These are phyloP conservation scores for Telfairia occidentalis DNA, from an alignment of 331 rosid species.

Conservation along the genomic window DNA sequence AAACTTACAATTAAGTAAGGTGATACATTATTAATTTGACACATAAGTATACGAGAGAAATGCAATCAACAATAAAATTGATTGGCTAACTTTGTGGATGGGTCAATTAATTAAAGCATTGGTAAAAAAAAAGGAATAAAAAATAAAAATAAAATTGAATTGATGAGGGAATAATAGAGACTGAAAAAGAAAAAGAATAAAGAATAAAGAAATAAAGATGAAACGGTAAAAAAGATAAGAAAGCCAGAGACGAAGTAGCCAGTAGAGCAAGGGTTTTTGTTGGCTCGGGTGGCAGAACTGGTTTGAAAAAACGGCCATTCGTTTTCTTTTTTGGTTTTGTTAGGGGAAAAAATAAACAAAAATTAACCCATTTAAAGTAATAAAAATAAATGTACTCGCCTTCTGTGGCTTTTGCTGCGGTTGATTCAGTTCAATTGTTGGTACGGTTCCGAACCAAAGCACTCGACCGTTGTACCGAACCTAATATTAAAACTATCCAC, in stretches of 20 bases:
- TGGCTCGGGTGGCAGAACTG: background rate
- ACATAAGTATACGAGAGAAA: too few species aligned
- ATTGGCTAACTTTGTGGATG: too few species aligned
- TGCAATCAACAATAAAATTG: too few species aligned
- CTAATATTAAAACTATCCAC: constrained; percentile 33
- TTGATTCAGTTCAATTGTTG: background rate
- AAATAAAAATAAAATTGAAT: background rate
- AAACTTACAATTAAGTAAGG: too few species aligned
- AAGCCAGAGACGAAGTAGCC: background rate
- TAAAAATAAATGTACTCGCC: background rate
- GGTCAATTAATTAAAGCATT: too few species aligned
- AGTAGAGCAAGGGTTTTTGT: background rate
- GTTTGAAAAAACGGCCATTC: background rate
- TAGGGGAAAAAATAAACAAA: background rate
- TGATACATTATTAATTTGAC: too few species aligned
- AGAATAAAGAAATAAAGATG: background rate
- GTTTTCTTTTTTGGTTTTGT: too few species aligned
- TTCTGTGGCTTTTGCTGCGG: constrained; percentile 13
- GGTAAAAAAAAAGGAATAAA: background rate
- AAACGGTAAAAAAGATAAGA: background rate
- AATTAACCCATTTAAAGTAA: background rate
- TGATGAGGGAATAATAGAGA: too few species aligned
- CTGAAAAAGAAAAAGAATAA: too few species aligned
- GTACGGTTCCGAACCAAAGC: constrained; percentile 43
- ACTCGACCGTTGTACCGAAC: constrained; percentile 77